Base-by-base conservation (phyloP, 2,329 filamentous ascomycete genomes). In the Aspergillus brunneoviolaceus region DNA sequence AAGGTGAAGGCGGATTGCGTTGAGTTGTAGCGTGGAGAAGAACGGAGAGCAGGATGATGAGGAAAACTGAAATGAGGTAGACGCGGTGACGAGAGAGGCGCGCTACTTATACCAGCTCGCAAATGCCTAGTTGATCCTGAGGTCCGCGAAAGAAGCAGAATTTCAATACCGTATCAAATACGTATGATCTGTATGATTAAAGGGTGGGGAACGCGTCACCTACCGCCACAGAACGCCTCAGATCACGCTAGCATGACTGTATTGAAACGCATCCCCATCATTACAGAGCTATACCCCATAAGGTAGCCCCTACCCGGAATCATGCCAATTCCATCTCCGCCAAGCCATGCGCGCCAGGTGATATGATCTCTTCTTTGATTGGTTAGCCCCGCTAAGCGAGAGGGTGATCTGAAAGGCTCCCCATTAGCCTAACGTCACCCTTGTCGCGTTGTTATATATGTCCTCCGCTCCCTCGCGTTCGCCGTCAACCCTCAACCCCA, bases 181-280 rank as follows among this genome's bases (percentile, higher is more conserved):
- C 35, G 77, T 79, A 79, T 79, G 77, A 79, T 79, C 72, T 71
- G 77, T 79, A 78, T 79, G 75, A 78, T 79, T 75, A 76, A 67
- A 64, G 53, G 51, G 60, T 58, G 58, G 58, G 51, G 47, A 61
- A 70, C 69, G 69, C 68, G 68, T 69, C 56, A 52, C 49, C 58
- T 35, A 54, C 63, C 49, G 33, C 45, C 27, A n/a, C 39, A 55
- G 35, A 52, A 42, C 49, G 25, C 39, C 56, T 39, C 33, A 27
- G 49, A 59, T 63, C 65, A 66, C 65, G 66, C 63, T 58, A 69
- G 61, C 53, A 48, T 49, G 14, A 45, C 5, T 5, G 70, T 76
- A 68, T 51, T 19, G 58, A 55, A n/a, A 67, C 71, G 64, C 49
- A 1, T 10, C 0, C 0, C 1, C 60, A 66, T 65, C 33, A 66